Evolutionary conservation across 768 basidiomycete genomes (phyloP).

Genomic region (Boletales sp.): DNA sequence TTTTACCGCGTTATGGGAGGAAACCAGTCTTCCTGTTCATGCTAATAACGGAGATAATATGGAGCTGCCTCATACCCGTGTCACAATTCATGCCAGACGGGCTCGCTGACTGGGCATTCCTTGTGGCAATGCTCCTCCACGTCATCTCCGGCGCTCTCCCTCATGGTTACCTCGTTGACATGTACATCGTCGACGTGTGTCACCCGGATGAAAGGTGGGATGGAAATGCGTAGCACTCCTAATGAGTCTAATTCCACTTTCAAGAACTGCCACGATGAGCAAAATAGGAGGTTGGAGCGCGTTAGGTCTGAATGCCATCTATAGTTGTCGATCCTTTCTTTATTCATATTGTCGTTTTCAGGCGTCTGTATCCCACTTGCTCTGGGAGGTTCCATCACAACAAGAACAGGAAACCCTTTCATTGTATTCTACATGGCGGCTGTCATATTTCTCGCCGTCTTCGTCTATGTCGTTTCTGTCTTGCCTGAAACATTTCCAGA

Average conservation of each 20-base stretch:
- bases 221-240: not conserved
- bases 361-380: slow-evolving; percentile 26
- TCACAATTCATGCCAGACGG: slow-evolving; percentile 15
- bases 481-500: slow-evolving; percentile 32
- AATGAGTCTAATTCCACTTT: slow-evolving; percentile 2
- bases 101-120: slow-evolving; percentile 15
- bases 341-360: slow-evolving; percentile 4
- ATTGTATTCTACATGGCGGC: slow-evolving; percentile 21
- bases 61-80: slow-evolving; percentile 12
- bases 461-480: slow-evolving; percentile 22
- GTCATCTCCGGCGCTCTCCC: slow-evolving; percentile 7
- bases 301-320: slow-evolving; percentile 18
- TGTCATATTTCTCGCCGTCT: slow-evolving; percentile 7
- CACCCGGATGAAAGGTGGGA: slow-evolving; percentile 22
- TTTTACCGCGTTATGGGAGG: slow-evolving; percentile 27
- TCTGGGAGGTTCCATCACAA: slow-evolving; percentile 30
- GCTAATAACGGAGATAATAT: slow-evolving; percentile 6
- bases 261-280: slow-evolving; percentile 26
- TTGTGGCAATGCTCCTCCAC: slow-evolving; percentile 16
- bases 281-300: slow-evolving; percentile 26
- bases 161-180: slow-evolving; percentile 19
- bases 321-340: not conserved
- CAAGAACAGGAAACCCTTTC: slow-evolving; percentile 16
- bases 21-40: slow-evolving; percentile 17
- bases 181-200: slow-evolving; percentile 29